Conservation (phyloP, 2,329 filamentous ascomycete species). For the Harringtonia lauricola region DNA sequence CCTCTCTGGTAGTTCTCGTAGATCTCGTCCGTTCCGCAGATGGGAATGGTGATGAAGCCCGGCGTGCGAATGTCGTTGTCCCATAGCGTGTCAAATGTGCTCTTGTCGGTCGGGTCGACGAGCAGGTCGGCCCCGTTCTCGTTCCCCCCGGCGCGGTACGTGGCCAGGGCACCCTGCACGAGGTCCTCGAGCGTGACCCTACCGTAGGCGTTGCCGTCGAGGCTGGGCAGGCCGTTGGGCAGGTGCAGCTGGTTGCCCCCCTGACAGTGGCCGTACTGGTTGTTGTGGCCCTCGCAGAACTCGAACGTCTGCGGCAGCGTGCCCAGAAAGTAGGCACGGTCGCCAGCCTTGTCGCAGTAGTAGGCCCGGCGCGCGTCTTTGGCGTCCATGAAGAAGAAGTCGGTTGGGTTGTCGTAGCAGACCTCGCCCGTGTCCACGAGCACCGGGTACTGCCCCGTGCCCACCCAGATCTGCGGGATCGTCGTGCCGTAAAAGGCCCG, state of each 20-base stretch:
- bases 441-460: not conserved
- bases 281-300: not conserved
- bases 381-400: not conserved
- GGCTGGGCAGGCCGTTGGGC: conserved; percentile 21
- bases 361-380: not conserved
- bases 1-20: not conserved
- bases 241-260: conserved; percentile 19
- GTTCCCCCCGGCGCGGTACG: not conserved
- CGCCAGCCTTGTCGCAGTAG: not conserved
- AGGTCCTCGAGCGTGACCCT: not conserved
- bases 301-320: not conserved
- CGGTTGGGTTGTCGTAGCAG: not conserved
- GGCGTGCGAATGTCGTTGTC: not conserved
- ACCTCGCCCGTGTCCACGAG: not conserved
- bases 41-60: not conserved
- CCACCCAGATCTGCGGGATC: not conserved
- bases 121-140: not conserved
- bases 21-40: not conserved
- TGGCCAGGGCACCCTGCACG: not conserved
- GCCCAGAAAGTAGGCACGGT: not conserved
- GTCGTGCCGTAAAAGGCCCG: not conserved
- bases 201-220: conserved; percentile 20
- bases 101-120: not conserved
- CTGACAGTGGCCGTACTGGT: conserved; percentile 9
- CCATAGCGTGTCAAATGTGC: not conserved